Evolutionary conservation across 225 moss, liverwort and hornwort species (phyloP).

Genomic region (Asterella californica): DNA sequence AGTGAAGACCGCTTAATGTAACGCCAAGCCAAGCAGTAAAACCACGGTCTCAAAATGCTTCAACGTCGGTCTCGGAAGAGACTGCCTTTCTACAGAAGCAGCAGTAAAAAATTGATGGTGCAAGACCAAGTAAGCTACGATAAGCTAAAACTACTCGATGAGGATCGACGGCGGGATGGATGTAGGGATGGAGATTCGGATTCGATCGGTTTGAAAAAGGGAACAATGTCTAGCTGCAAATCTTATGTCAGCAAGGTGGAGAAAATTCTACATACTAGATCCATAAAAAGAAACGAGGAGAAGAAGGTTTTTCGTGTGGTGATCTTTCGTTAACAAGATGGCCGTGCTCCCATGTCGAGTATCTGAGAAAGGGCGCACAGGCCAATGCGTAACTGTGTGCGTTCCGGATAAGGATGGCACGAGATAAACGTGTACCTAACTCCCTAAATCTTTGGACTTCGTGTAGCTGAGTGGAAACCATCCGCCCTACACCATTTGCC

Average conservation of each 20-base stretch:
- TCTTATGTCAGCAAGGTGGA: not conserved
- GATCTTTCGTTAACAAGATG: not conserved
- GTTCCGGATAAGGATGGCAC: not conserved
- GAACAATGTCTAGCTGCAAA: not conserved
- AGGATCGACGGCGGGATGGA: not conserved
- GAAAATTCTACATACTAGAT: not conserved
- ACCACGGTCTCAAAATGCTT: not conserved
- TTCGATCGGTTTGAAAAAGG: not conserved
- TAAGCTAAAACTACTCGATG: not conserved
- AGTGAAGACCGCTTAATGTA: not conserved
- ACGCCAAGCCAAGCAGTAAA: constrained; percentile 2
- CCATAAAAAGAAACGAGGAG: not conserved
- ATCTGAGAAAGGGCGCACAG: constrained; percentile 5
- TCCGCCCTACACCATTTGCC: not conserved
- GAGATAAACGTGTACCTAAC: not conserved
- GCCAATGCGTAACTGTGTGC: not conserved
- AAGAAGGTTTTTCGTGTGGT: not conserved
- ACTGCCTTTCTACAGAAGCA: not conserved
- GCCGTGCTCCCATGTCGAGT: constrained; percentile 18
- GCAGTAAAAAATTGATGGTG: not conserved
- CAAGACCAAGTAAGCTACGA: not conserved
- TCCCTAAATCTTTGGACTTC: not conserved
- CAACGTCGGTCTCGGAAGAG: not conserved
- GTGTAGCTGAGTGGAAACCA: not conserved
- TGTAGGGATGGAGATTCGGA: not conserved